phyloP scores from a whole-genome alignment of 495 filamentous ascomycete species.

The Physcia stellaris region DNA sequence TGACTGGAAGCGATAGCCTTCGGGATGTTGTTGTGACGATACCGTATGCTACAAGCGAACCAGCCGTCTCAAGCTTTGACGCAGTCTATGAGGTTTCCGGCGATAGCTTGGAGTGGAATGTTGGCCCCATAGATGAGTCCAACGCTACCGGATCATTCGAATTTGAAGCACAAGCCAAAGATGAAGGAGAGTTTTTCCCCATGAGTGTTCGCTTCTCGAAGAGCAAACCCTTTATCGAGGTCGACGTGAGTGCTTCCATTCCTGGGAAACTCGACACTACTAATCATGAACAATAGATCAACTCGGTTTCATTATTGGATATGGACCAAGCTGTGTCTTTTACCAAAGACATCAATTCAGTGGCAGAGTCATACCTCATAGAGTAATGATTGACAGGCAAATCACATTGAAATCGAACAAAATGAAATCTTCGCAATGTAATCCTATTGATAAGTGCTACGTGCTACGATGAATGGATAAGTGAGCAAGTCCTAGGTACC shows the following conservation, averaged over 20 bases:
- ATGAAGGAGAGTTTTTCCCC: conserved; percentile 89
- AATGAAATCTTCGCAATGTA: no score
- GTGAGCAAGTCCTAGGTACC: no score
- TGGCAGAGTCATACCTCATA: conserved; percentile 70
- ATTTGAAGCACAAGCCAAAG: conserved; percentile 74
- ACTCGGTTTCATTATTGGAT: conserved; percentile 57
- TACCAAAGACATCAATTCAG: conserved; percentile 76
- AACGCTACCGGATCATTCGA: conserved; percentile 80
- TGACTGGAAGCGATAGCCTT: conserved; percentile 59
- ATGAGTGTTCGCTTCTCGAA: conserved; percentile 88
- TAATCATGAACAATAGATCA: conserved; percentile 37
- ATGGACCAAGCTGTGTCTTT: conserved; percentile 73
- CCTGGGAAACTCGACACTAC: neutral
- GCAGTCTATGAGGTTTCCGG: conserved; percentile 88
- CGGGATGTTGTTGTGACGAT: conserved; percentile 79
- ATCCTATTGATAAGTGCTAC: no score
- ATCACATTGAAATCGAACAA: no score
- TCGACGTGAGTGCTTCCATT: conserved; percentile 52
- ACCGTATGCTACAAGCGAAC: conserved; percentile 70
- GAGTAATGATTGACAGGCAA: conserved; percentile 49
- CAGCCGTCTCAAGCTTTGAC: conserved; percentile 81
- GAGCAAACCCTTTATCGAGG: conserved; percentile 71
- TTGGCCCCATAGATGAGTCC: conserved; percentile 67
- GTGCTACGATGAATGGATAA: no score
- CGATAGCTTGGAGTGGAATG: conserved; percentile 84